phyloP scores from a whole-genome alignment of 1,284 basidiomycete genomes.

The Leccinum holopus region DNA sequence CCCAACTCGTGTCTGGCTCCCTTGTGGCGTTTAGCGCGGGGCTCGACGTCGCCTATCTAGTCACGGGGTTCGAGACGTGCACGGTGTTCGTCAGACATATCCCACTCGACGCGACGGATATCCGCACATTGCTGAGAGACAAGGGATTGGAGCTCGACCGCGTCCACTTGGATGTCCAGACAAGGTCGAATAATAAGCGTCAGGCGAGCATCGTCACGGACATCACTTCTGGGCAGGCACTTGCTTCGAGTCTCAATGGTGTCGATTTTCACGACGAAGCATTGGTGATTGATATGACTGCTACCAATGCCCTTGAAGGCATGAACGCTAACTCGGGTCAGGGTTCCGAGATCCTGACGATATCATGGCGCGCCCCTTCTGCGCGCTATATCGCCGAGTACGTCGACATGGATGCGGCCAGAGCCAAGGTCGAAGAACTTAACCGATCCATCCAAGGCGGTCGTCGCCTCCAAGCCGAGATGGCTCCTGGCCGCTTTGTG shows the following conservation, averaged over 20 bases:
- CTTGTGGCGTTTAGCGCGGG: slow-evolving; percentile 51
- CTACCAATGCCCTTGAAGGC: slow-evolving; percentile 36
- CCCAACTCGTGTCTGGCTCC: slow-evolving; percentile 44
- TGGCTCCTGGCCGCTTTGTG: slow-evolving; percentile 34
- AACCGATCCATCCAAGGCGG: slow-evolving; percentile 37
- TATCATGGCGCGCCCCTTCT: slow-evolving; percentile 46
- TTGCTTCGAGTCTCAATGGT: slow-evolving; percentile 43
- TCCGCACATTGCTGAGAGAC: slow-evolving; percentile 39
- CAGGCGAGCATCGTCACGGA: slow-evolving; percentile 43
- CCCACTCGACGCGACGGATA: slow-evolving; percentile 36
- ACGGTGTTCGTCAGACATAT: slow-evolving; percentile 43
- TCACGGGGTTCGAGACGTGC: slow-evolving; percentile 47
- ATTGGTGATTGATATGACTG: slow-evolving; percentile 40
- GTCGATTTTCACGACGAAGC: slow-evolving; percentile 42
- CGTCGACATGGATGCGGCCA: slow-evolving; percentile 18
- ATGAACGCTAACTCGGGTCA: slow-evolving; percentile 39
- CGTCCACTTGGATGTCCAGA: slow-evolving; percentile 36
- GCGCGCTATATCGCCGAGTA: slow-evolving; percentile 41
- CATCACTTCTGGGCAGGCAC: slow-evolving; percentile 36
- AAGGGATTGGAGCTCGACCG: slow-evolving; percentile 37
- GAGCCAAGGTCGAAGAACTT: slow-evolving; percentile 32
- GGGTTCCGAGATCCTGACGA: slow-evolving; percentile 38
- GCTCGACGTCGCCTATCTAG: slow-evolving; percentile 40
- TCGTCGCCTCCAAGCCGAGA: slow-evolving; percentile 42
- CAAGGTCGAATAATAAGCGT: slow-evolving; percentile 7